Evolutionary conservation across 805 yeast genomes (phyloP).

Genomic region (Citeromyces nyonsensis): DNA sequence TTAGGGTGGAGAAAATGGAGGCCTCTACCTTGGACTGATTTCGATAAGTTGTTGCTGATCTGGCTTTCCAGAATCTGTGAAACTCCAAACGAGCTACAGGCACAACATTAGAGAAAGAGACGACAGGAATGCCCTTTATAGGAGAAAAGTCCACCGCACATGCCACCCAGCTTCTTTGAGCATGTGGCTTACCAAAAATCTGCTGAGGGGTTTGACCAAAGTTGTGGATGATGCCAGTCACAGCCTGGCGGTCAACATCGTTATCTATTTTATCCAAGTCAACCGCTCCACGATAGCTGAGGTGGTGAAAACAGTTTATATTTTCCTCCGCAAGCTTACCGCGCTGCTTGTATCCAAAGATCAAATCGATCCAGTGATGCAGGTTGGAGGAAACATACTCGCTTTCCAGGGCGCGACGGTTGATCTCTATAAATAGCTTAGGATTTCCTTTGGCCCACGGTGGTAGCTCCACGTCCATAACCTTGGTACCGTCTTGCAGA

Average conservation of each 20-base stretch:
- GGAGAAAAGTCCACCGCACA: conserved; percentile 14
- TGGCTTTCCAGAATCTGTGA: no score
- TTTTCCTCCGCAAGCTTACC: conserved; percentile 55
- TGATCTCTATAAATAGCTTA: conserved; percentile 51
- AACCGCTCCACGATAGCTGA: conserved; percentile 76
- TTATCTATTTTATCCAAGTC: conserved; percentile 62
- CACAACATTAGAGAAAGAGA: no score
- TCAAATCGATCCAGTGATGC: conserved; percentile 74
- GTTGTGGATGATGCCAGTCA: conserved; percentile 76
- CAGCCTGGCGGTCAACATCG: conserved; percentile 57
- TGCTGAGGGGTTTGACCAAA: conserved; percentile 85
- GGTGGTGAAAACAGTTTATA: conserved; percentile 67
- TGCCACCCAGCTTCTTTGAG: conserved; percentile 23
- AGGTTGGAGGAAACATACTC: conserved; percentile 63
- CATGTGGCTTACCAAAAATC: conserved; percentile 57
- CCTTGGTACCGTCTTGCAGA: conserved; percentile 40
- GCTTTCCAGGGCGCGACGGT: conserved; percentile 75
- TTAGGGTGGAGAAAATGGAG: no score
- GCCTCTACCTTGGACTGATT: no score
- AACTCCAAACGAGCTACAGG: no score
- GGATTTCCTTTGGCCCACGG: conserved; percentile 80
- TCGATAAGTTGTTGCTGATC: no score
- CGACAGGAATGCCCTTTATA: conserved; percentile 17
- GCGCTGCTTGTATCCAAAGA: conserved; percentile 70
- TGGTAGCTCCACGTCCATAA: conserved; percentile 57